phyloP scores from a whole-genome alignment of 2,329 filamentous ascomycete genomes.

The Diaporthe citrichinensis region DNA sequence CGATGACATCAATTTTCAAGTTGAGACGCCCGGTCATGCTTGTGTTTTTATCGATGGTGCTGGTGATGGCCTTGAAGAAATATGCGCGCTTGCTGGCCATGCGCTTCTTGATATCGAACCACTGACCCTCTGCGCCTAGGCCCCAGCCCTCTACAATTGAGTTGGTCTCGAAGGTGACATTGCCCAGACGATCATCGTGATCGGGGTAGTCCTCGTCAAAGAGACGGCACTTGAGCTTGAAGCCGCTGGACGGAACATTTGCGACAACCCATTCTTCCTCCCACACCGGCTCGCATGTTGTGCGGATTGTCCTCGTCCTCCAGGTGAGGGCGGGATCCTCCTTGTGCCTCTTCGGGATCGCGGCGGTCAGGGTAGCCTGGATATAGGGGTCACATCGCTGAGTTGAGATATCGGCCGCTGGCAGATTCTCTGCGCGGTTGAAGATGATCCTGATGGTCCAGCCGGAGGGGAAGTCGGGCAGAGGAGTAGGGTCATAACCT shows the following conservation, averaged over 20 bases:
- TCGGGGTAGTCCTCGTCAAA: conserved; percentile 93
- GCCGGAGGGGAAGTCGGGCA: conserved; percentile 81
- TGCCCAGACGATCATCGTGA: conserved; percentile 89
- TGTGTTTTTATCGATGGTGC: conserved; percentile 71
- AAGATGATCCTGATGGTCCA: conserved; percentile 91
- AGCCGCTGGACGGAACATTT: conserved; percentile 85
- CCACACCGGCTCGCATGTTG: conserved; percentile 83
- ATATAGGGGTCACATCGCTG: conserved; percentile 89
- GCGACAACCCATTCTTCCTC: conserved; percentile 89
- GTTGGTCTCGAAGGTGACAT: conserved; percentile 79
- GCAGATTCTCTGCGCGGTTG: conserved; percentile 84
- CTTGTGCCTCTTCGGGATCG: conserved; percentile 82
- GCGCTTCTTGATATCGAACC: conserved; percentile 84
- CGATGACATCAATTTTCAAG: conserved; percentile 84
- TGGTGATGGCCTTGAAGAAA: conserved; percentile 77
- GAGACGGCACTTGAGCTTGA: conserved; percentile 86
- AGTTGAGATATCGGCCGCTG: conserved; percentile 83
- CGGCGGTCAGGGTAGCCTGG: conserved; percentile 79
- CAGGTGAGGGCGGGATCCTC: conserved; percentile 83
- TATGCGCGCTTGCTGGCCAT: conserved; percentile 91
- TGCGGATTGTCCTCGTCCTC: conserved; percentile 82
- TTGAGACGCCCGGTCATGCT: conserved; percentile 80
- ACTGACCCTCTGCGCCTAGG: conserved; percentile 69
- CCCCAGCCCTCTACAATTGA: conserved; percentile 78
- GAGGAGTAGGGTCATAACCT: conserved; percentile 84